phyloP scores from a whole-genome alignment of 2,329 filamentous ascomycete genomes.

The Fusarium anguioides region DNA sequence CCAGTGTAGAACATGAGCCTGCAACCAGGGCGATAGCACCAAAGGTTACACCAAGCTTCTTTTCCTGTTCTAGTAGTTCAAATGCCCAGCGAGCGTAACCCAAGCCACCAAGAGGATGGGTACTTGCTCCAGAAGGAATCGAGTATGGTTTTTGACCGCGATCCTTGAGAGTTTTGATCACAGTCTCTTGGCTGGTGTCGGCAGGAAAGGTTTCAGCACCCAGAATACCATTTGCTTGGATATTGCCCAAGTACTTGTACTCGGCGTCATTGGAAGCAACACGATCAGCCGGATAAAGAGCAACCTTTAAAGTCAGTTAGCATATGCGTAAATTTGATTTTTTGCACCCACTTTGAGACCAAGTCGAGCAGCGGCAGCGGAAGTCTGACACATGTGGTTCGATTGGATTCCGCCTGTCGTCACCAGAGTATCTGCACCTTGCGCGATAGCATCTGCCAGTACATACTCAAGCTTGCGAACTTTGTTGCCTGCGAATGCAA shows the following conservation, averaged over 20 bases:
- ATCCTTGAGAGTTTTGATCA: neutral
- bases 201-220: slow-evolving; percentile 25
- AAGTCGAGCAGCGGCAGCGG: slow-evolving; percentile 26
- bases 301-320: slow-evolving; percentile 5
- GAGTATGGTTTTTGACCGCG: slow-evolving; percentile 20
- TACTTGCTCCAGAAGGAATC: slow-evolving; percentile 23
- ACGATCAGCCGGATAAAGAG: slow-evolving; percentile 18
- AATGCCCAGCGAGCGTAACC: slow-evolving; percentile 33
- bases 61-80: slow-evolving; percentile 23
- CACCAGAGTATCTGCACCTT: slow-evolving; percentile 28
- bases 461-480: slow-evolving; percentile 33
- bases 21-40: slow-evolving; percentile 15
- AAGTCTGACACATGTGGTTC: slow-evolving; percentile 34
- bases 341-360: slow-evolving; percentile 6
- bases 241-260: slow-evolving; percentile 24
- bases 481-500: slow-evolving; percentile 34
- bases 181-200: slow-evolving; percentile 11
- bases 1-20: slow-evolving; percentile 27
- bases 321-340: rapidly evolving
- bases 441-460: slow-evolving; percentile 16
- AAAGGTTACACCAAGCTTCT: slow-evolving; percentile 8
- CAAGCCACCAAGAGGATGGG: slow-evolving; percentile 18
- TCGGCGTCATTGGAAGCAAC: slow-evolving; percentile 7
- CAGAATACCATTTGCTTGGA: slow-evolving; percentile 21
- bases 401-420: slow-evolving; percentile 29